Percentiles rank a stretch among this genome's conserved stretches.
Evolutionary conservation across 140 eudicot species (phyloP).

Genomic region (Cichorium intybus): DNA sequence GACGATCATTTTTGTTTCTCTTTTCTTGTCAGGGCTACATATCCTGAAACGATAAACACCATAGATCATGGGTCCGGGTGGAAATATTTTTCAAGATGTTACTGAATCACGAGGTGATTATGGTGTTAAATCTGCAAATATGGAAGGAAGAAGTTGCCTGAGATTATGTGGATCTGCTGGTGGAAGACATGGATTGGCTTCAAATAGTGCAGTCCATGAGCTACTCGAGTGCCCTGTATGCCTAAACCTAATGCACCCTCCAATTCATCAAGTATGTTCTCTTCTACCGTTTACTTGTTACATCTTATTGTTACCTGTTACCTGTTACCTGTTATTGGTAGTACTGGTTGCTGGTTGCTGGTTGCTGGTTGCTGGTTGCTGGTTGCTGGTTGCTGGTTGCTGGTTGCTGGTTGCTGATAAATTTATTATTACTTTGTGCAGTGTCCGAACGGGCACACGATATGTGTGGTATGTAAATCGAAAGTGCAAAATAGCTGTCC

Average conservation of each 20-base stretch:
- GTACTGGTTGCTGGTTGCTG: too few relatives aligned
- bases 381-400: too few relatives aligned
- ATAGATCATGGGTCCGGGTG: conserved; percentile 46
- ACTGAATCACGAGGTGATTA: conserved; percentile 41
- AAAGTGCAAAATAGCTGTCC: conserved; percentile 51
- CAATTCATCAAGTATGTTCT: conserved; percentile 49
- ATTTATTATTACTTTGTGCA: conserved; percentile 13
- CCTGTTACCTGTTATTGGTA: too few relatives aligned
- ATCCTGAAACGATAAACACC: conserved; percentile 17
- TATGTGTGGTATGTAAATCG: conserved; percentile 41
- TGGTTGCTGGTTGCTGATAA: not conserved
- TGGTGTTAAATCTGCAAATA: conserved; percentile 38
- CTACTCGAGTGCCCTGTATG: conserved; percentile 64
- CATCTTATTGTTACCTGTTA: not conserved
- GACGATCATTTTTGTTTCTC: conserved; percentile 2
- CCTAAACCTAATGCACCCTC: conserved; percentile 52
- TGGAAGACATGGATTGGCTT: conserved; percentile 39
- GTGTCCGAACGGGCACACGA: conserved; percentile 58
- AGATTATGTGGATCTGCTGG: conserved; percentile 37
- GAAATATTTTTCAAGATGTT: conserved; percentile 43
- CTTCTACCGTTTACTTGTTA: not conserved
- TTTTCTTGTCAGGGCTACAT: conserved; percentile 27
- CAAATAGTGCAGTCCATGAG: conserved; percentile 55
- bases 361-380: too few relatives aligned
- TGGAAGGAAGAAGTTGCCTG: conserved; percentile 41